These are phyloP conservation scores for Neopestalotiopsis sp. DNA, from an alignment of 2,329 filamentous ascomycete genomes.

Conservation along the genomic window DNA sequence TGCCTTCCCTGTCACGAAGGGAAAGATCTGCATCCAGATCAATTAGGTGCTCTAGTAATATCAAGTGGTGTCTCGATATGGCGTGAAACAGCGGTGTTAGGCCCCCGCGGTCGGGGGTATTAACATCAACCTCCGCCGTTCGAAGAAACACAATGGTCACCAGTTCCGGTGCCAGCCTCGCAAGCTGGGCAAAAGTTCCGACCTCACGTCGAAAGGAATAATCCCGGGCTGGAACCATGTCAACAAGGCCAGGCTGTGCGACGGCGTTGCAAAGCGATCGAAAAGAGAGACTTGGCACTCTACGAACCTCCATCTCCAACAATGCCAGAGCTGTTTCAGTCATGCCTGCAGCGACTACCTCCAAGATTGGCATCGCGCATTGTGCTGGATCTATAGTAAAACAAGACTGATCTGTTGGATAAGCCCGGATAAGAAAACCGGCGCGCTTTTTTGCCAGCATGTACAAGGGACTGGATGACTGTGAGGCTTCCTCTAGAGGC, in stretches of 20 bases:
- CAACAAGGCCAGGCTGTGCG: not conserved
- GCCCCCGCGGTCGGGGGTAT: not conserved
- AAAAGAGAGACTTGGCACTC: not conserved
- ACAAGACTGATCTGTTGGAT: not conserved
- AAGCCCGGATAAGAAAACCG: not conserved
- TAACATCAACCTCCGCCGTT: not conserved
- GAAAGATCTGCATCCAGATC: not conserved
- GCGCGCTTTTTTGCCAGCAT: constrained; percentile 19
- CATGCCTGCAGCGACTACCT: not conserved
- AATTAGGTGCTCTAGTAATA: not conserved
- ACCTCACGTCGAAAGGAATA: not conserved
- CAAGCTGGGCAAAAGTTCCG: not conserved
- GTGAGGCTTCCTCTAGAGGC: constrained; percentile 19
- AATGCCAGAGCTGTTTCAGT: not conserved
- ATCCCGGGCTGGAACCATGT: too few species aligned
- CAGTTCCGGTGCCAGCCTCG: not conserved
- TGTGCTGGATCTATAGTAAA: not conserved
- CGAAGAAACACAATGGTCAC: not conserved
- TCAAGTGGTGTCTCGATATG: not conserved
- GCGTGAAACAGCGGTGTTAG: not conserved
- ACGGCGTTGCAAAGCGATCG: not conserved
- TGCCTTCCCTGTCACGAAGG: not conserved
- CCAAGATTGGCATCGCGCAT: constrained; percentile 3
- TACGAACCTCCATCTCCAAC: not conserved
- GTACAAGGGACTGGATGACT: constrained; percentile 19